Conservation (phyloP, 202 grass and related monocot species). For the Carex sylvatica region DNA sequence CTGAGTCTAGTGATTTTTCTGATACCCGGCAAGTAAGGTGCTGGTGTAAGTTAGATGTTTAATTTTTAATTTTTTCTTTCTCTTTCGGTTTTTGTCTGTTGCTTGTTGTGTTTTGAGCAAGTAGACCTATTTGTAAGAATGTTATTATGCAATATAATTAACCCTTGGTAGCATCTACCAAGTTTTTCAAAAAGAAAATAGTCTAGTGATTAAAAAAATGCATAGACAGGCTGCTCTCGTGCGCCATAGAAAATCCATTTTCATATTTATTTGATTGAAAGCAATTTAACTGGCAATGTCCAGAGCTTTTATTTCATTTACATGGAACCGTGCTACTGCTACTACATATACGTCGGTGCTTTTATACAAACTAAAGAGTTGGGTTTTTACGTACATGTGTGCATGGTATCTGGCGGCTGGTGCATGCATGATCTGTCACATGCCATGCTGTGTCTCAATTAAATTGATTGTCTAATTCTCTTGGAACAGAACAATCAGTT, state of each 20-base stretch:
- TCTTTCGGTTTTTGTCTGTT: too few relatives aligned
- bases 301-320: not conserved
- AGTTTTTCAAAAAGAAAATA: too few relatives aligned
- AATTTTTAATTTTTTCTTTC: too few relatives aligned
- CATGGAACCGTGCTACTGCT: not conserved
- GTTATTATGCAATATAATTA: too few relatives aligned
- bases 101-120: too few relatives aligned
- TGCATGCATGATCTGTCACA: conserved; percentile 14
- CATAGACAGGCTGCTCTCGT: not conserved
- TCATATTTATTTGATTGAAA: not conserved
- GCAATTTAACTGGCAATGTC: not conserved
- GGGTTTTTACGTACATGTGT: not conserved
- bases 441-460: not conserved
- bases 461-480: not conserved
- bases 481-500: not conserved
- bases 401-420: conserved; percentile 7
- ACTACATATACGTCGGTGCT: not conserved
- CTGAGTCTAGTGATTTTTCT: not conserved
- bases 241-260: not conserved
- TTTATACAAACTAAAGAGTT: not conserved
- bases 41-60: too few relatives aligned
- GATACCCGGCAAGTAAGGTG: too few relatives aligned
- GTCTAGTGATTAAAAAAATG: not conserved
- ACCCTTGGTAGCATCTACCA: too few relatives aligned
- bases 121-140: too few relatives aligned